A percentile compares a stretch with the other conserved stretches of the same genome.
Evolutionary conservation across 495 filamentous ascomycete genomes (phyloP).

Genomic region (Jackrogersella minutella): DNA sequence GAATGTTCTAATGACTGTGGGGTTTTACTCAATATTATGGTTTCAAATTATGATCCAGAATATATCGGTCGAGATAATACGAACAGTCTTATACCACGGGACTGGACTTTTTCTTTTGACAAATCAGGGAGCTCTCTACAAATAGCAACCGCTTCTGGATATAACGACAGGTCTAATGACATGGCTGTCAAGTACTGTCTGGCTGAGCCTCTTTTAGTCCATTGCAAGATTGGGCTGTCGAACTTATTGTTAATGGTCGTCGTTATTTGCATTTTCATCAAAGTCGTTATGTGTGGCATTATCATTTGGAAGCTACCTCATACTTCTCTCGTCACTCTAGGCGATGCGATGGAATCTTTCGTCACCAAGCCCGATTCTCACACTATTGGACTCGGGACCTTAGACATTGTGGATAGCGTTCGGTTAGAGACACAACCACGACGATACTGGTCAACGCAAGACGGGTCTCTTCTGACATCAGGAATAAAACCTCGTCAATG

Average conservation of each 20-base stretch:
- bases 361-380: not conserved
- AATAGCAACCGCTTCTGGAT: not conserved
- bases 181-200: slow-evolving; percentile 9
- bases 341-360: slow-evolving; percentile 18
- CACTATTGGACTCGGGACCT: slow-evolving; percentile 6
- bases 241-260: slow-evolving; percentile 9
- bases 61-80: not conserved
- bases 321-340: slow-evolving; percentile 9
- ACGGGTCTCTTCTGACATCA: not conserved
- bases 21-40: no score
- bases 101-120: not conserved
- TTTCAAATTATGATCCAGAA: no score
- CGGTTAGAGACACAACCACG: slow-evolving; percentile 1
- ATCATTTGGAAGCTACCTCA: slow-evolving; percentile 12
- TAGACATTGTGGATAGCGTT: not conserved
- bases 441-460: not conserved
- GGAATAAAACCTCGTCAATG: slow-evolving; percentile 4
- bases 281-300: not conserved
- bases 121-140: not conserved
- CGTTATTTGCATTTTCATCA: slow-evolving; percentile 12
- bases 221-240: slow-evolving; percentile 4
- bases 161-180: not conserved
- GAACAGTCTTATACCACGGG: not conserved
- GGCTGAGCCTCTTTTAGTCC: not conserved
- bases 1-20: no score